These are phyloP conservation scores for Bocquillonia castaneifolia DNA, from an alignment of 441 rosid species.

Conservation along the genomic window DNA sequence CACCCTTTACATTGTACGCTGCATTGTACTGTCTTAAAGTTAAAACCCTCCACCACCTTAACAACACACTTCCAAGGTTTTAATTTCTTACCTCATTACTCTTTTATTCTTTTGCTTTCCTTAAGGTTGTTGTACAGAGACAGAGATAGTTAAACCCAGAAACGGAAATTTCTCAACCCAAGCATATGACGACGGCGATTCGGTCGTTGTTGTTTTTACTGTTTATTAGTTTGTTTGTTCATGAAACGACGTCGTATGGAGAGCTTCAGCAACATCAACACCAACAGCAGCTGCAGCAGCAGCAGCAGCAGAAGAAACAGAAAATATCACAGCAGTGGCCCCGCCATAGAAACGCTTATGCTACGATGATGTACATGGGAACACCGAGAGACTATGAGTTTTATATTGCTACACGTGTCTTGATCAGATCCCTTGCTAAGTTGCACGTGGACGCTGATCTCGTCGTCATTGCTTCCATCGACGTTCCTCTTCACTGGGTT, in stretches of 20 bases:
- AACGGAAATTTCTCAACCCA: too few relatives aligned
- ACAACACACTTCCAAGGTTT: too few relatives aligned
- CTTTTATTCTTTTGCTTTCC: too few relatives aligned
- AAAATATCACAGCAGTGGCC: too few relatives aligned
- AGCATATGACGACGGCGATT: background rate
- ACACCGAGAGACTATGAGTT: constrained; percentile 96
- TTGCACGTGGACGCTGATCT: constrained; percentile 77
- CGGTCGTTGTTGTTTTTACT: constrained; percentile 8
- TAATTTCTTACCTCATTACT: too few relatives aligned
- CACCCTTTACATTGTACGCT: too few relatives aligned
- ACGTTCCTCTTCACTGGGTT: constrained; percentile 83
- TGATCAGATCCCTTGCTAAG: constrained; percentile 66
- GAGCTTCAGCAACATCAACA: background rate
- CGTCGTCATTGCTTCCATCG: constrained; percentile 85
- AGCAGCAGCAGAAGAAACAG: constrained; percentile 4
- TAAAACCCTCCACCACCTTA: too few relatives aligned
- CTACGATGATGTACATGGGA: constrained; percentile 98
- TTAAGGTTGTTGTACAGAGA: too few relatives aligned
- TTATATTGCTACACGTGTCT: constrained; percentile 81
- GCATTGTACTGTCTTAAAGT: too few relatives aligned
- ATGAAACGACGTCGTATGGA: constrained; percentile 20
- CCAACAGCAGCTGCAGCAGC: background rate
- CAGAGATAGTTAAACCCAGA: too few relatives aligned
- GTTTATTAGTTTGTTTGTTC: background rate
- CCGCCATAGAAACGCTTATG: constrained; percentile 70